phyloP scores from a whole-genome alignment of 108 stramenopile species.

The Cyclotella baltica region DNA sequence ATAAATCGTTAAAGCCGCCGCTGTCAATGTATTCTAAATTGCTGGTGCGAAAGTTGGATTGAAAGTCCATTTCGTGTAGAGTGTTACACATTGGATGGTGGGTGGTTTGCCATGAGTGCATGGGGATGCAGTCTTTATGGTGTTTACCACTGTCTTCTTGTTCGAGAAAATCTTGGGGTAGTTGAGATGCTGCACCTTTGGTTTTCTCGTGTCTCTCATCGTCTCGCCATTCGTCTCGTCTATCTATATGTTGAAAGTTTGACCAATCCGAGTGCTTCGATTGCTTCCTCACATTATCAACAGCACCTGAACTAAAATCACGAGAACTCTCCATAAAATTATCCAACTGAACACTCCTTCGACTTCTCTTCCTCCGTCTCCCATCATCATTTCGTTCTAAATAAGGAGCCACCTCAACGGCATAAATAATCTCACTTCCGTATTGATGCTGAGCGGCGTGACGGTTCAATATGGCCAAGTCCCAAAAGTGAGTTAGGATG shows the following conservation, averaged over 20 bases:
- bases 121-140: conserved; percentile 56
- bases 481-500: conserved; percentile 4
- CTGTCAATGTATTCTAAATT: conserved; percentile 17
- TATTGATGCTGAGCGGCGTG: neutral
- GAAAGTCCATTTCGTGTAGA: conserved; percentile 49
- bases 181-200: neutral
- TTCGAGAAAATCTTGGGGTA: neutral
- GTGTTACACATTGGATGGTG: conserved; percentile 39
- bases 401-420: neutral
- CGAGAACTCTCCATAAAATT: neutral
- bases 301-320: neutral
- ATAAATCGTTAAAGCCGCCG: conserved; percentile 54
- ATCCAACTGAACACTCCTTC: neutral
- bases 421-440: neutral
- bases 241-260: too few species aligned
- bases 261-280: too few species aligned
- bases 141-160: too few species aligned
- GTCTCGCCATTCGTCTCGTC: too few species aligned
- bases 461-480: neutral
- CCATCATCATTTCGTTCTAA: neutral
- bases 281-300: neutral
- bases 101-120: conserved; percentile 37
- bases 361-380: neutral
- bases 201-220: too few species aligned
- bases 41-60: conserved; percentile 1